Evolutionary conservation across 164 flowering plant genomes (phyloP).

Genomic region (Cinnamomum micranthum): DNA sequence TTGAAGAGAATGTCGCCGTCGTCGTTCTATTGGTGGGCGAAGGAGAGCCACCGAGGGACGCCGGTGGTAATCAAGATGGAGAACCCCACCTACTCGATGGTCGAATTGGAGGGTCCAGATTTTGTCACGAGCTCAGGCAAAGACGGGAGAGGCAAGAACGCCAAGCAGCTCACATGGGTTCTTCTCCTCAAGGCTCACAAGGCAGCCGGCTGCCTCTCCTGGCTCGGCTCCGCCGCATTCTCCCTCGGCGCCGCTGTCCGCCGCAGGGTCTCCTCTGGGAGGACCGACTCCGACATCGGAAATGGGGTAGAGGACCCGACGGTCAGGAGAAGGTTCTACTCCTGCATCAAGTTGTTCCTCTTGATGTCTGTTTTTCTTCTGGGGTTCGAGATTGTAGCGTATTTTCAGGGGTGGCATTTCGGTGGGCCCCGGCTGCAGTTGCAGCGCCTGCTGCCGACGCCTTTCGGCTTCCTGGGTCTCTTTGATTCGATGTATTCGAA

Average conservation of each 20-base stretch:
- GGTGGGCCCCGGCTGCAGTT: constrained; percentile 42
- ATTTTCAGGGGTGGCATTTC: constrained; percentile 79
- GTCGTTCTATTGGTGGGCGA: constrained; percentile 62
- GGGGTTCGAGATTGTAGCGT: constrained; percentile 73
- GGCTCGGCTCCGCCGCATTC: constrained; percentile 55
- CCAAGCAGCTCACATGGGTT: constrained; percentile 96
- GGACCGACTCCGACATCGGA: constrained; percentile 54
- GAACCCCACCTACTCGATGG: constrained; percentile 85
- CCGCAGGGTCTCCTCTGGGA: constrained; percentile 72
- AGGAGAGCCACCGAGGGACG: constrained; percentile 55
- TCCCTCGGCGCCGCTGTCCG: constrained; percentile 54
- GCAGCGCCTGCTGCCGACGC: constrained; percentile 29
- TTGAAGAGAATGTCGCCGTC: constrained; percentile 41
- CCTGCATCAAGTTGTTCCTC: constrained; percentile 58
- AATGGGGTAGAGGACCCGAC: constrained; percentile 32
- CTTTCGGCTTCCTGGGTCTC: constrained; percentile 38
- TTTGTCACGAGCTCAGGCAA: constrained; percentile 28
- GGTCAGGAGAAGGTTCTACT: constrained; percentile 46
- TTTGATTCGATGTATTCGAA: constrained; percentile 61
- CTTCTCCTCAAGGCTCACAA: constrained; percentile 85
- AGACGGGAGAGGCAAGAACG: constrained; percentile 68
- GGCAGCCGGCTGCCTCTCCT: constrained; percentile 91
- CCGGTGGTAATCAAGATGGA: constrained; percentile 89
- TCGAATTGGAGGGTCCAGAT: constrained; percentile 58
- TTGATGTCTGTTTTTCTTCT: constrained; percentile 61